phyloP scores from a whole-genome alignment of 768 basidiomycete species.

The Grammothele lineata region DNA sequence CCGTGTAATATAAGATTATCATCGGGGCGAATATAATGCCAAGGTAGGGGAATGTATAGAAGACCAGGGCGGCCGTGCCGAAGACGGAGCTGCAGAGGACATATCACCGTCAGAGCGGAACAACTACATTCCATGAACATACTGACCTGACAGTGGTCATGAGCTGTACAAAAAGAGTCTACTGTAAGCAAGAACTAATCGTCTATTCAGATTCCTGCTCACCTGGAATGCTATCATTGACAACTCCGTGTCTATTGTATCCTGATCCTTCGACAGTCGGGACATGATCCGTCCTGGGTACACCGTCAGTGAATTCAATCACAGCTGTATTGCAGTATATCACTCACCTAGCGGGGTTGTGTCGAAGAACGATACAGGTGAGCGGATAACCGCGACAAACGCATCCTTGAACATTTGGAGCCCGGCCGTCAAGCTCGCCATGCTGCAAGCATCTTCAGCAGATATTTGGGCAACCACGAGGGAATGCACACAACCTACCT shows the following conservation, averaged over 20 bases:
- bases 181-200: too few species aligned
- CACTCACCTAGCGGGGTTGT: conserved; percentile 62
- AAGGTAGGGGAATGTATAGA: conserved; percentile 55
- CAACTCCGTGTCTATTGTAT: conserved; percentile 50
- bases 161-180: too few species aligned
- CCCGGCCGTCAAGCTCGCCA: conserved; percentile 33
- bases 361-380: conserved; percentile 67
- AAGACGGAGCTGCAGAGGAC: conserved; percentile 40
- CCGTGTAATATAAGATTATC: conserved; percentile 46
- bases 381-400: conserved; percentile 50
- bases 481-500: conserved; percentile 35
- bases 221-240: conserved; percentile 35
- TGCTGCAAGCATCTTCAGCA: conserved; percentile 10
- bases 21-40: conserved; percentile 61
- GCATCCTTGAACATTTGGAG: conserved; percentile 51
- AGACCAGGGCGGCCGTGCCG: conserved; percentile 55
- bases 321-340: too few species aligned
- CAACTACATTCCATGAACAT: not conserved
- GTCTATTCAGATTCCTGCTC: too few species aligned
- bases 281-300: conserved; percentile 50
- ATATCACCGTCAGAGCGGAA: not conserved
- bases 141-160: conserved; percentile 20
- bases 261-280: conserved; percentile 58
- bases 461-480: not conserved
- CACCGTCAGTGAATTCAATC: too few species aligned